Base-by-base conservation (phyloP, 352 stramenopile species). In the Pythium rhizo-oryzae region DNA sequence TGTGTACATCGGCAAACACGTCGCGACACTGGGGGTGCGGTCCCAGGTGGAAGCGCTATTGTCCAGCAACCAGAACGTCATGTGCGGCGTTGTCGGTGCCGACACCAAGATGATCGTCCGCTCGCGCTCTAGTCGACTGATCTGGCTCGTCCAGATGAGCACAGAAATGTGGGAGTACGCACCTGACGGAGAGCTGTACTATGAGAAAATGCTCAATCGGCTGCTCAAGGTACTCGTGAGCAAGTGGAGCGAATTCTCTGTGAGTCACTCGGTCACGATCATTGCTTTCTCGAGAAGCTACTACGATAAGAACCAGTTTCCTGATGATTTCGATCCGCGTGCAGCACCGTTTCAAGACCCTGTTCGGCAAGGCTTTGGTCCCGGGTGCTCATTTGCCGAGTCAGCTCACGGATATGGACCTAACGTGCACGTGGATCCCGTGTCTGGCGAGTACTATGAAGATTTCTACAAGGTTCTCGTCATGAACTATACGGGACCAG, bases 141-240 rank as follows among this genome's bases (percentile, higher is more conserved):
- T 99, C 62, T 99, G 97, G 96, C 85, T 99, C 35, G 92, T 99
- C 23, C 96, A 99, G 70, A 97, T 99, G 90, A 97, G 84, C 54
- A 84, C 87, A 1, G 94, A 98, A 57, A 98, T 98, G 92, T 98
- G 91, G 87, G 92, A 98, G 62, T 96, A 96, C 51, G 87, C 87
- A 8, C 78, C 90, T 4, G 82, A 94, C 51, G 89, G 87, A 18
- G 80, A 97, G 62, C 71, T 98, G 15, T 98, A 98, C 72, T 94
- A 97, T 67, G 92, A 98, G 62, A 97, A 96, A 49, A 82, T 98
- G 52, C 63, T 98, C 7, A 76, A 94, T 28, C 72, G 79, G 0
- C 79, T 98, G 54, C 76, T 97, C 5, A 74, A 75, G 8, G 77
- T 89, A 11, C 77, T 97, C 4, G 78, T 97, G 11, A 67, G 74